Base-by-base conservation (phyloP, 768 basidiomycete genomes). In the Termitomyces sp. region DNA sequence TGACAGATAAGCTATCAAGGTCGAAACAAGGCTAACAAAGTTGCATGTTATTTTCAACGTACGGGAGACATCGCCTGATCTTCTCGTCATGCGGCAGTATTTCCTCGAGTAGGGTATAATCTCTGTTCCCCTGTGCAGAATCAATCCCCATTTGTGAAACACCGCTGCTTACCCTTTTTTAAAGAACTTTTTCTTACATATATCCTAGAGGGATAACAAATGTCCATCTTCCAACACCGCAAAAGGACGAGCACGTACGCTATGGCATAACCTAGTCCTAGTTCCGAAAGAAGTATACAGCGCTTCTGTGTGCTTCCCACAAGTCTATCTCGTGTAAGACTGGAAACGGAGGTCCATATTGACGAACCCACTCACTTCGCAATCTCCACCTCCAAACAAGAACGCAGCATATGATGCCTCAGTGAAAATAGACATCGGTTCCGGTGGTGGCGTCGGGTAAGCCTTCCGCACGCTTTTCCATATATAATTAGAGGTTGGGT, bases 341-440 rank as follows among this genome's bases (percentile, higher is more conserved):
- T 41, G 13, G 28, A 42, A 51, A 8, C 45, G 36, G 37, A 57
- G 45, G 12, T 45, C 42, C 24, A 46, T 4, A 53, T 29, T 36
- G 13, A 49, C 4, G 22, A 0, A 7, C 18, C 16, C 15, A 65
- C 75, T 44, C 56, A 87, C 84, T 66, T 80, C 79, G 61, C 88
- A 90, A 2, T 59, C 18, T 0, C 86, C 85, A 0, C 68, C 68
- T 61, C 82, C 81, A 57, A 86, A 90, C 24, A 89, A 59, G 55
- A 88, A 81, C 0, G 86, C 81, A n/a, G 83, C 85, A 66, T 84
- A 87, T 0, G 80, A 72, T 0, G 81, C 64, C 63, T 90, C 88
- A 5, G 75, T 79, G 65, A 81, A 81, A 0, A 64, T 64, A 5
- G 61, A 55, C 52, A 71, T 58, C 0, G 69, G 15, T 64, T 72